A percentile compares a stretch with the other conserved stretches of the same genome.
phyloP scores from a whole-genome alignment of 73 alveolate species.

The Paramecium biaurelia region DNA sequence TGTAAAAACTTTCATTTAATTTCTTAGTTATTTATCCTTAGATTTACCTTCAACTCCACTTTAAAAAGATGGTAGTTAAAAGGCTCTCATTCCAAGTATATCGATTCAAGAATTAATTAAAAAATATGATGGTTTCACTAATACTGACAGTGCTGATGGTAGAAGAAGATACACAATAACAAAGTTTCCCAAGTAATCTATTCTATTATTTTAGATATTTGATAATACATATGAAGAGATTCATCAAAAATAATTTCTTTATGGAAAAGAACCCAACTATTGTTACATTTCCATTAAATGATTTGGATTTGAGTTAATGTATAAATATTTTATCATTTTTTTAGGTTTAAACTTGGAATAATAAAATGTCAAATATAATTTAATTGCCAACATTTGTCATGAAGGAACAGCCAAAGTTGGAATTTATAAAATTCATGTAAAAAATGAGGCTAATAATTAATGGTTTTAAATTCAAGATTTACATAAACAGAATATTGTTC shows the following conservation, averaged over 20 bases:
- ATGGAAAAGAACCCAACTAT: constrained; percentile 98
- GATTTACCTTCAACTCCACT: constrained; percentile 92
- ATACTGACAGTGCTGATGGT: constrained; percentile 67
- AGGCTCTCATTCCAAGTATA: constrained; percentile 82
- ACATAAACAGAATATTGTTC: constrained; percentile 47
- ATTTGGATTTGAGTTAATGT: constrained; percentile 70
- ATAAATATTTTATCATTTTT: background rate
- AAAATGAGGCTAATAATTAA: constrained; percentile 78
- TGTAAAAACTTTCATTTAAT: background rate
- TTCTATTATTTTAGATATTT: constrained; percentile 24
- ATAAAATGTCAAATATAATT: constrained; percentile 71
- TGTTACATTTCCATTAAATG: constrained; percentile 94
- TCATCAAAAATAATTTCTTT: constrained; percentile 94
- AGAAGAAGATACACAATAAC: constrained; percentile 73
- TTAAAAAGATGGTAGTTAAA: constrained; percentile 80
- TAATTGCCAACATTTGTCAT: constrained; percentile 94
- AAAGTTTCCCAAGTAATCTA: constrained; percentile 80
- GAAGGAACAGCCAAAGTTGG: constrained; percentile 98
- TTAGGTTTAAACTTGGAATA: background rate
- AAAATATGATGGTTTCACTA: constrained; percentile 95
- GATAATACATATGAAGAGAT: constrained; percentile 87
- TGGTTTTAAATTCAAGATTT: constrained; percentile 61
- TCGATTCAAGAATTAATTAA: constrained; percentile 87
- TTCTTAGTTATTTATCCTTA: constrained; percentile 82
- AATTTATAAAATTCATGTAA: constrained; percentile 89